phyloP scores from a whole-genome alignment of 805 yeast genomes.

The Hanseniaspora taiwanica region DNA sequence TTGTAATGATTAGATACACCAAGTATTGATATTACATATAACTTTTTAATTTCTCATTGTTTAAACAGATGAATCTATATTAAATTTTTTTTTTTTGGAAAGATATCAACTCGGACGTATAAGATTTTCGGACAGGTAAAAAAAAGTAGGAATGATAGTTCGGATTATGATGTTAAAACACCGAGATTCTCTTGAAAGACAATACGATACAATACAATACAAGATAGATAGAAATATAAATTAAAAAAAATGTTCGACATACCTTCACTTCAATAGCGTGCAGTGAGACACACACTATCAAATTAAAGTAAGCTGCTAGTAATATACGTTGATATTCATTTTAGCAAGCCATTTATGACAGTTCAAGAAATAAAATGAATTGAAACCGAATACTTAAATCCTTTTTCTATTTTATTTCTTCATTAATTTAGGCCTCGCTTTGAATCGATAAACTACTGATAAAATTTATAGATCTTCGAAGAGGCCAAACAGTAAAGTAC shows the following conservation, averaged over 20 bases:
- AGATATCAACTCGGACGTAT: too few species aligned
- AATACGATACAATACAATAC: too few species aligned
- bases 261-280: not conserved
- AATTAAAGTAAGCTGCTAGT: not conserved
- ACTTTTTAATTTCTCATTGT: too few species aligned
- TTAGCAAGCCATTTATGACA: not conserved
- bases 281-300: not conserved
- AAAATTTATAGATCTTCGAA: slow-evolving; percentile 31
- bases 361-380: not conserved
- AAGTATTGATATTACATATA: too few species aligned
- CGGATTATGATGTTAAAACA: too few species aligned
- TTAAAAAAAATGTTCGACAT: slow-evolving; percentile 2
- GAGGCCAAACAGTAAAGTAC: slow-evolving; percentile 21
- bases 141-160: too few species aligned
- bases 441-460: slow-evolving; percentile 31
- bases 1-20: too few species aligned
- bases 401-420: not conserved
- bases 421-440: slow-evolving; percentile 31
- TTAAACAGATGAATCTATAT: too few species aligned
- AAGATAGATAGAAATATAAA: not conserved
- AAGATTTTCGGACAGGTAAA: too few species aligned
- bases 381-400: not conserved
- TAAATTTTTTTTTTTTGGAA: too few species aligned
- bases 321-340: not conserved
- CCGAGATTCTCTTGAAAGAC: too few species aligned